Percentiles rank a stretch among this genome's conserved stretches.
Evolutionary conservation across 2,329 filamentous ascomycete species (phyloP).

Genomic region (Alternaria tenuissima): DNA sequence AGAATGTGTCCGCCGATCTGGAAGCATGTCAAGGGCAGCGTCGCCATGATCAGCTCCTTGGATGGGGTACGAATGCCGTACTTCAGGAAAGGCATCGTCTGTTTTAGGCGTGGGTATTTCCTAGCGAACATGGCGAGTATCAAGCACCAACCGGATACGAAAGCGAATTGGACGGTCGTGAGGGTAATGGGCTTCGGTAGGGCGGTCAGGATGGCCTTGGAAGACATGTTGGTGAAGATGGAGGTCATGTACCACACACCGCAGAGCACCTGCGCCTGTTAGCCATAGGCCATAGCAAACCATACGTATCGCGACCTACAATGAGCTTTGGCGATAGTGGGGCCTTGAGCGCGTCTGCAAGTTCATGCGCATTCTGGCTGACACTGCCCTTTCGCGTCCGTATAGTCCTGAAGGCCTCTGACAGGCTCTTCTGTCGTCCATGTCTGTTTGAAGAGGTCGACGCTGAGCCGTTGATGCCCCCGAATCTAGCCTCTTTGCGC

Average conservation of each 20-base stretch:
- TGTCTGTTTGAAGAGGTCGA: constrained; percentile 58
- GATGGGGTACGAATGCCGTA: constrained; percentile 84
- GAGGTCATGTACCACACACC: constrained; percentile 94
- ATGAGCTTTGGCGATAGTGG: constrained; percentile 88
- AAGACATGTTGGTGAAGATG: constrained; percentile 95
- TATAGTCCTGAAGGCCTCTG: constrained; percentile 86
- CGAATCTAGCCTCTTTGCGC: constrained; percentile 61
- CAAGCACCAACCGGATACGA: constrained; percentile 89
- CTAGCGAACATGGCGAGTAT: constrained; percentile 78
- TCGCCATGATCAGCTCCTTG: constrained; percentile 82
- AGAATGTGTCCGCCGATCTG: constrained; percentile 93
- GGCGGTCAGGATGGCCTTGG: constrained; percentile 93
- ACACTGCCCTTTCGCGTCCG: constrained; percentile 83
- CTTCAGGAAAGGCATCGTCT: constrained; percentile 77
- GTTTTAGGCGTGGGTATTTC: constrained; percentile 74
- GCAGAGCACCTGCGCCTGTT: constrained; percentile 73
- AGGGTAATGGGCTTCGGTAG: constrained; percentile 91
- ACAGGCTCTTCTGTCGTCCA: constrained; percentile 82
- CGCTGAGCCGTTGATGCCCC: constrained; percentile 53
- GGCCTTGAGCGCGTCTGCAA: constrained; percentile 88
- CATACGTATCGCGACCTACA: constrained; percentile 61
- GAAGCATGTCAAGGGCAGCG: constrained; percentile 89
- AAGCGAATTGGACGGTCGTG: constrained; percentile 91
- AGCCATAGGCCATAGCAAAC: constrained; percentile 40
- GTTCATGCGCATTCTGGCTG: constrained; percentile 90